Conservation (phyloP, 345 rosid genomes). For the Hibiscus syriacus region DNA sequence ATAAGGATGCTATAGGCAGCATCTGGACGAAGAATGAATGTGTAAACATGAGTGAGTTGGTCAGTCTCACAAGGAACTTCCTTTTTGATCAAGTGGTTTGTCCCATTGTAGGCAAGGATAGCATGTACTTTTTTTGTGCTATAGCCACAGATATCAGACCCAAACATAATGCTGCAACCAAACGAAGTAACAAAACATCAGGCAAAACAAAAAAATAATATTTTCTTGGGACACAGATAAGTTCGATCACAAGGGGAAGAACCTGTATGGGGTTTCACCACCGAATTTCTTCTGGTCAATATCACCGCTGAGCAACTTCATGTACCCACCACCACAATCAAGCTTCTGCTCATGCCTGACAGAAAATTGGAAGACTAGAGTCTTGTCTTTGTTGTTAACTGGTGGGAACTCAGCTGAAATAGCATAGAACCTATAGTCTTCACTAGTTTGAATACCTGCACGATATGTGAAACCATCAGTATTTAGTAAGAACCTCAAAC, state of each 20-base stretch:
- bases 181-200: background rate
- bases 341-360: no score
- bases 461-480: background rate
- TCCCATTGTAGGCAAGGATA: conserved; percentile 66
- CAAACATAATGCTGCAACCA: conserved; percentile 84
- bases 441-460: conserved; percentile 93
- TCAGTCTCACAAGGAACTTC: no score
- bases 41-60: no score
- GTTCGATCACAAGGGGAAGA: background rate
- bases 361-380: conserved; percentile 86
- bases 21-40: no score
- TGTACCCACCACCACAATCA: conserved; percentile 99
- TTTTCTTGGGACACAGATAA: background rate
- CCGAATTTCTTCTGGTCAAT: no score
- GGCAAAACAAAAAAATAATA: background rate
- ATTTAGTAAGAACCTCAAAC: no score
- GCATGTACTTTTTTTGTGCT: conserved; percentile 98
- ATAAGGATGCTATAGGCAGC: no score
- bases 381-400: conserved; percentile 85
- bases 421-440: conserved; percentile 94
- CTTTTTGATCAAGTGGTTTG: no score
- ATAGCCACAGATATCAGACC: no score
- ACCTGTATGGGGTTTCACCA: conserved; percentile 97
- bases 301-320: conserved; percentile 86
- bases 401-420: conserved; percentile 92